Evolutionary conservation across 2,329 filamentous ascomycete species (phyloP), one percentile per base, ranked within the genome.

Genomic region (Botrytis byssoidea): DNA sequence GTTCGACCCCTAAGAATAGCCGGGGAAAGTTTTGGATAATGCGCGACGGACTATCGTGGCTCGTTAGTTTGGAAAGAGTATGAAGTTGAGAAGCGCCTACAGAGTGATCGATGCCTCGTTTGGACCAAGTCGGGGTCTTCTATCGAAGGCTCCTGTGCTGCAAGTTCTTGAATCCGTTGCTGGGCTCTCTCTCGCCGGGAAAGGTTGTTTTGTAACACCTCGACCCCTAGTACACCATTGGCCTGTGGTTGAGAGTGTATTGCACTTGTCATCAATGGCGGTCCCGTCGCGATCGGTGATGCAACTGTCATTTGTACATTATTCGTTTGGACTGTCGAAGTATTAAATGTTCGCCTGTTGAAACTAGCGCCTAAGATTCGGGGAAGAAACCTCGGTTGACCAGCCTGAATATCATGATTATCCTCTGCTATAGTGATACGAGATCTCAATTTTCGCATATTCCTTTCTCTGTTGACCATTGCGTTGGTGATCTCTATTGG

Each of bases 391-490:
- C 75, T 73, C 60, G 42, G 22, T 74, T 74, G 5, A 60, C 61
- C 70, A n/a, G 60, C 57, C 75, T 74, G 4, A 66, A 51, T 25
- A 67, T 67, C 70, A 42, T 65, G 46, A 25, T 74, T 66, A 44
- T 76, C 74, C 55, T 78, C 76, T 37, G 74, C 60, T 4, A 77
- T 71, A 18, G 57, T 76, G 22, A 79, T 72, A 63, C 76, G 74
- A 22, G 78, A 76, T 37, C 79, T 75, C 69, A 81, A 70, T 48
- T 87, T 85, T 42, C 91, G 85, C 20, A 94, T 84, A 37, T 92
- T 88, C 25, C 92, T 87, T 82, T 97, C 94, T 57, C 93, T 88
- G 32, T 93, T 90, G 9, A 97, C 94, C 92, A 97, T 97, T 25
- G 88, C 87, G 78, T 97, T 96, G 8, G 94, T 97, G 60, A 97